A percentile compares a stretch with the other conserved stretches of the same genome.
These are phyloP conservation scores for Chenopodium berlandieri DNA, from an alignment of 148 eudicot species.

Conservation along the genomic window DNA sequence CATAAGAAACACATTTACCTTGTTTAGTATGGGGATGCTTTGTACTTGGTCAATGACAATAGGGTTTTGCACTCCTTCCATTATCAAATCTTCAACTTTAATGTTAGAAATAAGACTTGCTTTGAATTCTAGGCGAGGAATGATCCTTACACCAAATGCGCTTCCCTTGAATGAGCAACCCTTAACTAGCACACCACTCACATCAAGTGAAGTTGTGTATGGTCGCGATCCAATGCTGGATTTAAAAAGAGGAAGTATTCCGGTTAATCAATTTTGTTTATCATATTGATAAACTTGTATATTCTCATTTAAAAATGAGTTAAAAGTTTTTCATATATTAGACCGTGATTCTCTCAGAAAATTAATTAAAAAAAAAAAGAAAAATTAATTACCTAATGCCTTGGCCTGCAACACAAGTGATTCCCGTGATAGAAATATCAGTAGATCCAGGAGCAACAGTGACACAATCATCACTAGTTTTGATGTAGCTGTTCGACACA, in stretches of 20 bases:
- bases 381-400: constrained; percentile 51
- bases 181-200: constrained; percentile 33
- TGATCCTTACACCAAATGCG: constrained; percentile 64
- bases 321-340: no score
- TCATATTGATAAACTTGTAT: no score
- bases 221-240: constrained; percentile 42
- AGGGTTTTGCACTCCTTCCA: constrained; percentile 47
- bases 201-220: constrained; percentile 17
- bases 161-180: constrained; percentile 48
- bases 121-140: constrained; percentile 34
- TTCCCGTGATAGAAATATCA: constrained; percentile 22
- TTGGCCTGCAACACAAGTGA: constrained; percentile 59
- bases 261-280: no score
- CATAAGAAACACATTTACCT: constrained; percentile 12
- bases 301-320: no score
- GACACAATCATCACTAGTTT: constrained; percentile 61
- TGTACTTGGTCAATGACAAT: constrained; percentile 51
- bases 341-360: no score
- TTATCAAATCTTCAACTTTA: constrained; percentile 33
- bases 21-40: constrained; percentile 24
- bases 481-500: constrained; percentile 32
- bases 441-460: constrained; percentile 49
- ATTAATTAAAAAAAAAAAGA: background rate
- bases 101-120: constrained; percentile 30
- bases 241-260: no score